phyloP scores from a whole-genome alignment of 805 yeast species.

The Jamesozyma piceae region DNA sequence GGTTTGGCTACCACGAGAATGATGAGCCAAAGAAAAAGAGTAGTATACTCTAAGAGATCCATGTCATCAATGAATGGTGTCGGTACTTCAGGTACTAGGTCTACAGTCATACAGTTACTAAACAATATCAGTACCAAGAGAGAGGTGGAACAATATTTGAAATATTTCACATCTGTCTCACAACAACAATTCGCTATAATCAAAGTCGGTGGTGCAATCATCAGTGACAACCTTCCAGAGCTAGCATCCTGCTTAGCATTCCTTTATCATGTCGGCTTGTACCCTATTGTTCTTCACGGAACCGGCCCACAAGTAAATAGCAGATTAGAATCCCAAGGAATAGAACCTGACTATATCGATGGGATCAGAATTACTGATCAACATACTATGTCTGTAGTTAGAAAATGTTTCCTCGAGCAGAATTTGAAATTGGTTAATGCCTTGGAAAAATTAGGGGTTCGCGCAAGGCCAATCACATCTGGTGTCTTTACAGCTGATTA shows the following conservation, averaged over 20 bases:
- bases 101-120: slow-evolving; percentile 89
- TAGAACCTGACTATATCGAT: slow-evolving; percentile 90
- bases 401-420: slow-evolving; percentile 91
- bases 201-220: slow-evolving; percentile 98
- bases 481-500: slow-evolving; percentile 95
- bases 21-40: slow-evolving; percentile 10
- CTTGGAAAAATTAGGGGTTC: slow-evolving; percentile 90
- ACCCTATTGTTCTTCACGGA: slow-evolving; percentile 94
- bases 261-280: slow-evolving; percentile 91
- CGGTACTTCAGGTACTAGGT: slow-evolving; percentile 49
- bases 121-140: slow-evolving; percentile 95
- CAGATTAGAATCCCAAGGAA: slow-evolving; percentile 83
- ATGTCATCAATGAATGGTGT: slow-evolving; percentile 21
- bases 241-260: slow-evolving; percentile 93
- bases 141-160: slow-evolving; percentile 95
- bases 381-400: slow-evolving; percentile 90
- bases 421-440: slow-evolving; percentile 93
- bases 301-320: slow-evolving; percentile 98
- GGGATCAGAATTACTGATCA: slow-evolving; percentile 95
- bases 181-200: slow-evolving; percentile 97
- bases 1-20: slow-evolving; percentile 6
- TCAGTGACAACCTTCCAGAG: slow-evolving; percentile 87
- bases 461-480: slow-evolving; percentile 96
- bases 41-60: slow-evolving; percentile 23
- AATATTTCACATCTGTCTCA: slow-evolving; percentile 90